A percentile compares a stretch with the other conserved stretches of the same genome.
Evolutionary conservation across 1,284 basidiomycete genomes (phyloP).

Genomic region (Agaricales sp.): DNA sequence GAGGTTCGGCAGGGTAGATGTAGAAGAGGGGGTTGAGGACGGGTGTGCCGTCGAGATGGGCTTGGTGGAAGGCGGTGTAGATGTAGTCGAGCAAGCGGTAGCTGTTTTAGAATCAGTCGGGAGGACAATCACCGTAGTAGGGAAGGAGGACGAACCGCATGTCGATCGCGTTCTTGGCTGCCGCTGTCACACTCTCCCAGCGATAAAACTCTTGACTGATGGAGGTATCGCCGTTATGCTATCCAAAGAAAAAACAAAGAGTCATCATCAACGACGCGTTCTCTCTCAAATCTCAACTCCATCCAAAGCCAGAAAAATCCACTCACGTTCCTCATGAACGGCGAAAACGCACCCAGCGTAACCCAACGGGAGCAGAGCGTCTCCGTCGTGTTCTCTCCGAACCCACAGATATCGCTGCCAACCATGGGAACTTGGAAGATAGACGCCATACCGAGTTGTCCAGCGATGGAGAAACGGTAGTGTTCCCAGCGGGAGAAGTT

Average conservation of each 20-base stretch:
- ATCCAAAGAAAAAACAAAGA: conserved; percentile 1
- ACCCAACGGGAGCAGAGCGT: conserved; percentile 59
- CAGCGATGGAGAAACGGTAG: conserved; percentile 49
- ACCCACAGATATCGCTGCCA: conserved; percentile 61
- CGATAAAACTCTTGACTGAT: conserved; percentile 61
- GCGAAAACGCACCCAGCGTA: conserved; percentile 58
- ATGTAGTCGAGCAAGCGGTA: conserved; percentile 65
- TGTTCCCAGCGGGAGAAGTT: conserved; percentile 48
- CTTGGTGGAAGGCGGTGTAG: conserved; percentile 59
- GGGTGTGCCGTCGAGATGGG: conserved; percentile 48
- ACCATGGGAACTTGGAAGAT: conserved; percentile 63
- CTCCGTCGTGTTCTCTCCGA: conserved; percentile 54
- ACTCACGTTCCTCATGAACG: conserved; percentile 61
- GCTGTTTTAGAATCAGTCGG: conserved; percentile 18
- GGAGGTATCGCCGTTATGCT: conserved; percentile 47
- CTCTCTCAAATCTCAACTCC: conserved; percentile 3
- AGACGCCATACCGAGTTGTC: conserved; percentile 50
- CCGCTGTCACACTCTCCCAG: conserved; percentile 47
- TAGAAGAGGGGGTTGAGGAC: conserved; percentile 54
- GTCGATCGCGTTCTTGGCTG: conserved; percentile 49
- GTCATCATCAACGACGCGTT: too few relatives aligned
- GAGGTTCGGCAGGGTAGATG: conserved; percentile 50
- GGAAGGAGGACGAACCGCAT: conserved; percentile 32
- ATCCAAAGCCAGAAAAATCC: background rate
- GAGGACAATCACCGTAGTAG: background rate